Percentiles rank a stretch among this genome's conserved stretches.
Conservation (phyloP, 495 filamentous ascomycete genomes). For the Penicillium waksmanii region DNA sequence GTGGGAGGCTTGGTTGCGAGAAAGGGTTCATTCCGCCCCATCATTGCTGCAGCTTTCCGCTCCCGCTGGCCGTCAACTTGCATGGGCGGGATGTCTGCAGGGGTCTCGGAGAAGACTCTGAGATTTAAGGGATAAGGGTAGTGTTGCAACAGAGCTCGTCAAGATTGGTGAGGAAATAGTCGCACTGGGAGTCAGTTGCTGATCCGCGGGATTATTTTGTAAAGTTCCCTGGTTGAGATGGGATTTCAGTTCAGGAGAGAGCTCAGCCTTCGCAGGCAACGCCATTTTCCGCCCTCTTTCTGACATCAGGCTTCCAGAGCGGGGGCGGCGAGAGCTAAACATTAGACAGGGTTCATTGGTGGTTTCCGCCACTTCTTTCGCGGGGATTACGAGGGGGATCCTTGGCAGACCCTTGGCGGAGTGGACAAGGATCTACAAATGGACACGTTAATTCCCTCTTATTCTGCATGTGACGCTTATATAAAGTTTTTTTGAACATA, state of each 20-base stretch:
- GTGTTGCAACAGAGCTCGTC: neutral
- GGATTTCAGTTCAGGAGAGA: neutral
- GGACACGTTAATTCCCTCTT: slow-evolving; percentile 3
- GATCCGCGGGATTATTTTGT: neutral
- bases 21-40: neutral
- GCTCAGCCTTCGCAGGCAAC: slow-evolving; percentile 5
- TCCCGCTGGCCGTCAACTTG: neutral
- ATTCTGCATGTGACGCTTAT: slow-evolving; percentile 4
- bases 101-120: neutral
- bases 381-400: slow-evolving; percentile 16
- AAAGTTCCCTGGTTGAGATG: neutral
- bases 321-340: slow-evolving; percentile 3
- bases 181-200: slow-evolving; percentile 1
- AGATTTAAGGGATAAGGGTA: neutral
- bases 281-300: slow-evolving; percentile 2
- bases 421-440: neutral
- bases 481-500: neutral
- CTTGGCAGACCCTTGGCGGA: slow-evolving; percentile 17
- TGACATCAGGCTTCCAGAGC: slow-evolving; percentile 4
- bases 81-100: neutral
- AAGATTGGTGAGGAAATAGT: slow-evolving; percentile 1
- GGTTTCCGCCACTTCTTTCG: neutral
- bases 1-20: neutral
- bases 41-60: slow-evolving; percentile 1
- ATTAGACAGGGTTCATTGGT: slow-evolving; percentile 1